Conservation (phyloP, 441 rosid genomes). For the Aleurites moluccanus region DNA sequence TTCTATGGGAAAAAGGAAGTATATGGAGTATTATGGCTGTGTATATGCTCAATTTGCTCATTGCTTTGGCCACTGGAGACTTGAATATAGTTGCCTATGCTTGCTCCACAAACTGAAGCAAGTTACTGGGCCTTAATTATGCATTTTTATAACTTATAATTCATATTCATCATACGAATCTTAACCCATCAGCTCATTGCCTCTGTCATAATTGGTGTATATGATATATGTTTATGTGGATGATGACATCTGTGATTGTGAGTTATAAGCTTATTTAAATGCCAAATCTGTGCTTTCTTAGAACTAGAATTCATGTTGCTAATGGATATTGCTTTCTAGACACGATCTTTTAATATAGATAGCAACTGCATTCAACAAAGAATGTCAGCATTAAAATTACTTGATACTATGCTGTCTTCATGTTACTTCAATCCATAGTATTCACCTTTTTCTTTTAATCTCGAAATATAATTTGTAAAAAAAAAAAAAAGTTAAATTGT, state of each 20-base stretch:
- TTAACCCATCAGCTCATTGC: too few species aligned
- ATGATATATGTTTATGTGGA: not conserved
- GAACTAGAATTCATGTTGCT: not conserved
- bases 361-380: too few species aligned
- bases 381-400: too few species aligned
- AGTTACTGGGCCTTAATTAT: constrained; percentile 21
- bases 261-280: not conserved
- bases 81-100: constrained; percentile 60
- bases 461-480: not conserved
- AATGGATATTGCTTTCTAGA: not conserved
- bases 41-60: constrained; percentile 74
- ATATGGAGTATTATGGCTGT: constrained; percentile 70
- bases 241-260: not conserved
- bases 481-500: too few species aligned
- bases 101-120: constrained; percentile 75
- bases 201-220: too few species aligned
- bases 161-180: too few species aligned
- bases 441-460: not conserved
- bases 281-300: not conserved
- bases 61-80: constrained; percentile 81
- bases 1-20: constrained; percentile 62
- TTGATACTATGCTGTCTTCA: not conserved
- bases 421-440: not conserved
- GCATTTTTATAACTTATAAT: too few species aligned
- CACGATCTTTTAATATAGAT: too few species aligned